A percentile compares a stretch with the other conserved stretches of the same genome.
Conservation (phyloP, 2,329 filamentous ascomycete species). For the Lomentospora prolificans region DNA sequence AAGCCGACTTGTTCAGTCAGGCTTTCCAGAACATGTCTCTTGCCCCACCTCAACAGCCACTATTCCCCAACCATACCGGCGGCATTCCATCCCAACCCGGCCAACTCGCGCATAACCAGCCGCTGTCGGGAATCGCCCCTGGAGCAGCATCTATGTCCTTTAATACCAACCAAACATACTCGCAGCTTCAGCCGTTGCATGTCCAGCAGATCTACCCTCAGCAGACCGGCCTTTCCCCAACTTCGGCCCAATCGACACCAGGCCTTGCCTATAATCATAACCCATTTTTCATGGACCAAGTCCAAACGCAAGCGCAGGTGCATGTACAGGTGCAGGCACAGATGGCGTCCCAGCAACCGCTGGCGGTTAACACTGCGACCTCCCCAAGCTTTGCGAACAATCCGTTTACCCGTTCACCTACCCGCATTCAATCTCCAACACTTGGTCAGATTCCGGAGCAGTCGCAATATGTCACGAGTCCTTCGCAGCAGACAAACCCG, state of each 20-base stretch:
- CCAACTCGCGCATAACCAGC: constrained; percentile 13
- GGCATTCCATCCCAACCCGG: constrained; percentile 36
- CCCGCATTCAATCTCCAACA: constrained; percentile 36
- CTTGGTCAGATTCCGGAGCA: constrained; percentile 45
- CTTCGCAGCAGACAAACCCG: constrained; percentile 4
- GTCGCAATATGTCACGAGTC: constrained; percentile 33
- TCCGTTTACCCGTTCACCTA: constrained; percentile 40
- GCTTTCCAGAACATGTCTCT: constrained; percentile 70
- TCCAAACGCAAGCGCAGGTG: constrained; percentile 20
- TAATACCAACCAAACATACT: constrained; percentile 16
- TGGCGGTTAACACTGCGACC: constrained; percentile 31
- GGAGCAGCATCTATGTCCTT: constrained; percentile 41
- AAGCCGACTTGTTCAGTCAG: constrained; percentile 44
- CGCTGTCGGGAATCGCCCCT: constrained; percentile 53
- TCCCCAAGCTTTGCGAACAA: constrained; percentile 29
- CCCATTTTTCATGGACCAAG: constrained; percentile 8
- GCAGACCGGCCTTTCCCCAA: constrained; percentile 17
- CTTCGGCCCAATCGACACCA: constrained; percentile 1
- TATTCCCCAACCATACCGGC: constrained; percentile 70
- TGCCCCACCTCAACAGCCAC: constrained; percentile 41
- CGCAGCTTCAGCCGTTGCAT: constrained; percentile 16
- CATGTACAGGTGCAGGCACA: constrained; percentile 13
- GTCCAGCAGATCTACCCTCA: constrained; percentile 31
- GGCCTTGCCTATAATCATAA: background rate
- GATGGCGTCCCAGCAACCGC: constrained; percentile 21